Base-by-base conservation (phyloP, 179 eudicot genomes). In the Carnegiea gigantea region DNA sequence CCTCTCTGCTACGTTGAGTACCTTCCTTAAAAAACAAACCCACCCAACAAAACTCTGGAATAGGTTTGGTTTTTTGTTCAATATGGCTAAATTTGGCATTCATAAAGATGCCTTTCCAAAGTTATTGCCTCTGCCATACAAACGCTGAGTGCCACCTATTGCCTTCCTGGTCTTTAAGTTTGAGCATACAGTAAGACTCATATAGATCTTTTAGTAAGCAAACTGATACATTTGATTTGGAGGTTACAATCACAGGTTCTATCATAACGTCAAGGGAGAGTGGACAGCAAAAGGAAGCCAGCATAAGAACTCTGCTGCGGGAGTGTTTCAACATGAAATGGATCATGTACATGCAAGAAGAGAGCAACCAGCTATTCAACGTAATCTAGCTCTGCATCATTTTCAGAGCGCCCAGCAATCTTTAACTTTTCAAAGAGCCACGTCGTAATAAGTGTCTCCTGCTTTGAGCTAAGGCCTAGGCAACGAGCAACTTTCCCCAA, bases 211-310 rank as follows among this genome's bases (percentile, higher is more conserved):
- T 33, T 49, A 49, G 82, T 86, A 95, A 85, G 88, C 91, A 30
- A 97, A 93, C 87, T 94, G 95, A 76, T 94, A 95, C 14, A 98
- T 95, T 84, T 95, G 98, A 24, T 98, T 98, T 97, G 7, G 98
- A 95, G 54, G 97, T 90, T 67, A 95, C 94, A 84, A 94, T 40
- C 44, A 40, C 44, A 40, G 44, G 44, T 5, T 40, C 6, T 7
- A 40, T 40, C 44, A 40, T 40, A 82, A 95, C 90, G 82, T 94
- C 97, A 73, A 95, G 95, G 49, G 99, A 95, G 28, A 94, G 93
- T 40, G 98, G 98, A 82, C 98, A 95, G 74, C 95, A 92, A 82
- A 95, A 95, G 85, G 92, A 97, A 84, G 98, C 72, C 70, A 95
- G 98, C 82, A 95, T 90, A 30, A 90, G 87, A 33, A 95, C 89